Conservation (phyloP, 1,284 basidiomycete species). For the Leccinum subfulvum region DNA sequence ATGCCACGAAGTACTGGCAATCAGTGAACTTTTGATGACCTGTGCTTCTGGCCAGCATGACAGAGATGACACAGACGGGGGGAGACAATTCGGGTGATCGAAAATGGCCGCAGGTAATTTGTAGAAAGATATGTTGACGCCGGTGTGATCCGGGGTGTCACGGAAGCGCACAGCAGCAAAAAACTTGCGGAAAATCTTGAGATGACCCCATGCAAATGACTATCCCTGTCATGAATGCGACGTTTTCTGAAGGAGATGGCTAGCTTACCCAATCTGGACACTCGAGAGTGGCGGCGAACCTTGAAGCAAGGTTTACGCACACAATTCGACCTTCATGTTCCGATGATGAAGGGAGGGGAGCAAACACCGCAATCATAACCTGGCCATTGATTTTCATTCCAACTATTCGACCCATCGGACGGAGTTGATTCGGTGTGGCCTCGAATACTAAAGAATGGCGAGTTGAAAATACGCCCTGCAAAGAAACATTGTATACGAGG, state of each 20-base stretch:
- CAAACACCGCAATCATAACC: conserved; percentile 17
- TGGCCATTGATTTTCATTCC: conserved; percentile 21
- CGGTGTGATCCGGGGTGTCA: neutral
- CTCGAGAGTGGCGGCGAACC: conserved; percentile 13
- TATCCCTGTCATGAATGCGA: conserved; percentile 11
- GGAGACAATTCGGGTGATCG: conserved; percentile 1
- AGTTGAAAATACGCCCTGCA: conserved; percentile 5
- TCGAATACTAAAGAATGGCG: conserved; percentile 21
- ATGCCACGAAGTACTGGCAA: conserved; percentile 20
- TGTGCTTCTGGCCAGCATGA: conserved; percentile 20
- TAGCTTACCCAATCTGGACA: conserved; percentile 23
- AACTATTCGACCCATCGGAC: conserved; percentile 17
- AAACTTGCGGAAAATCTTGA: conserved; percentile 16
- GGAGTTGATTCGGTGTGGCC: conserved; percentile 19
- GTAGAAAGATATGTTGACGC: conserved; percentile 19
- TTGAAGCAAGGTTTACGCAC: conserved; percentile 24
- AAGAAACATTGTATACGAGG: conserved; percentile 18
- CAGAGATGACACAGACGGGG: neutral
- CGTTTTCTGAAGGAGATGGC: neutral
- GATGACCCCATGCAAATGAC: conserved; percentile 12
- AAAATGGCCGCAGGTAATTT: conserved; percentile 21
- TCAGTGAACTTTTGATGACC: conserved; percentile 6
- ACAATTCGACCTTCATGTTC: conserved; percentile 15
- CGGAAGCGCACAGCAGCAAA: conserved; percentile 11
- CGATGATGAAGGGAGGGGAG: conserved; percentile 1